These are phyloP conservation scores for Claviceps sp. DNA, from an alignment of 2,329 filamentous ascomycete species.

Conservation along the genomic window DNA sequence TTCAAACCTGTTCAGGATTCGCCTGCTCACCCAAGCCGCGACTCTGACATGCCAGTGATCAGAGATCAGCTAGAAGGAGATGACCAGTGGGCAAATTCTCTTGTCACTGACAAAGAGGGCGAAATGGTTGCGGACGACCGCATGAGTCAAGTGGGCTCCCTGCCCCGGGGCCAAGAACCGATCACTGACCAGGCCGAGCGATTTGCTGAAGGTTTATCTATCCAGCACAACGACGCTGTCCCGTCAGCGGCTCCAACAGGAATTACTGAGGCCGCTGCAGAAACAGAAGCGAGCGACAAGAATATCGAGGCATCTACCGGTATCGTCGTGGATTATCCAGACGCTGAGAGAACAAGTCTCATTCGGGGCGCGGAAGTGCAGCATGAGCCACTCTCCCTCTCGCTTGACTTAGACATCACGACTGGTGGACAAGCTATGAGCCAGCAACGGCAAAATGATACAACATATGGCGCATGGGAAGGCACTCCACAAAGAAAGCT, in stretches of 20 bases:
- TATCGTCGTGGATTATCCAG: background rate
- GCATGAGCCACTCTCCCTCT: background rate
- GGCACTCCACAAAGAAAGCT: constrained; percentile 7
- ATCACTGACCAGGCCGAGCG: background rate
- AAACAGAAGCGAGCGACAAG: background rate
- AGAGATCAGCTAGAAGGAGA: constrained; percentile 5
- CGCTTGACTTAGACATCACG: background rate
- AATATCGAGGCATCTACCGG: background rate
- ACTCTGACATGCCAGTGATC: background rate
- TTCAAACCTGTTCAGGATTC: background rate
- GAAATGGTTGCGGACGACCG: constrained; percentile 10
- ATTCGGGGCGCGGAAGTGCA: background rate
- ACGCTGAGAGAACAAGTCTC: background rate
- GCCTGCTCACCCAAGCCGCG: constrained; percentile 1
- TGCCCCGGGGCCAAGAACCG: background rate
- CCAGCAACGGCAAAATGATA: background rate
- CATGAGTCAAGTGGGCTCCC: constrained; percentile 4
- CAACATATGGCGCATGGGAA: background rate
- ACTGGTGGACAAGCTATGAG: background rate
- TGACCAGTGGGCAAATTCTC: constrained; percentile 4
- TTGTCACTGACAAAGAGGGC: constrained; percentile 10
- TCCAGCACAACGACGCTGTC: background rate
- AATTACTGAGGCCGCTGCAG: background rate
- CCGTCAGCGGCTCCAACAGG: background rate
- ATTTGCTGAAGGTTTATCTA: background rate